Evolutionary conservation across 495 filamentous ascomycete species (phyloP).

Genomic region (Chaetomidium leptoderma): DNA sequence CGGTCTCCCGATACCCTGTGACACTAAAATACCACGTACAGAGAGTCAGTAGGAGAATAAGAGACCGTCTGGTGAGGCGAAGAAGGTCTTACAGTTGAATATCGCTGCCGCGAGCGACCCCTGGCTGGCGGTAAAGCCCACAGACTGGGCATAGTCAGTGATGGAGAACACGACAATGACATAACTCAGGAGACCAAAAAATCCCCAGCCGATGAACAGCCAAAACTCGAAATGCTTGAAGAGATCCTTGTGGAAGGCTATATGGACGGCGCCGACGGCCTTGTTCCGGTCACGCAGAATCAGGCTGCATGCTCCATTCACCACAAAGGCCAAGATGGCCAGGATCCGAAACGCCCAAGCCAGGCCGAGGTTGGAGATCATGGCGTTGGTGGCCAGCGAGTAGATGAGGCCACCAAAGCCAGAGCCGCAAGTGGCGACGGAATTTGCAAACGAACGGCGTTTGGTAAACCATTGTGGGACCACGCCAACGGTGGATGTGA

Average conservation of each 20-base stretch:
- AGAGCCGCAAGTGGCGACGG: conserved; percentile 66
- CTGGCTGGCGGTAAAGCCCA: conserved; percentile 62
- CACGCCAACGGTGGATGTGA: conserved; percentile 65
- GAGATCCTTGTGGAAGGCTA: conserved; percentile 59
- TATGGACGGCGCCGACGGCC: conserved; percentile 56
- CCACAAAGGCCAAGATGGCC: conserved; percentile 55
- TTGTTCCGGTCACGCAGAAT: conserved; percentile 66
- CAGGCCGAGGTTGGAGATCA: conserved; percentile 57
- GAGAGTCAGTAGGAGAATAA: conserved; percentile 1
- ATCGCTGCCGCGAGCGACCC: conserved; percentile 67
- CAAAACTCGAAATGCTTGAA: conserved; percentile 59
- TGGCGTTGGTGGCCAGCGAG: conserved; percentile 51
- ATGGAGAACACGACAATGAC: conserved; percentile 68
- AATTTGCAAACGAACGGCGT: conserved; percentile 66
- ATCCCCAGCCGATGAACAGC: conserved; percentile 63
- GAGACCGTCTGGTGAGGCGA: not conserved
- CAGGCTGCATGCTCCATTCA: conserved; percentile 54
- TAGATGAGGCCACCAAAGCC: conserved; percentile 70
- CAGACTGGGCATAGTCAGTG: conserved; percentile 59
- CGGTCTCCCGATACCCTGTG: conserved; percentile 51
- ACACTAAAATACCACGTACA: conserved; percentile 26
- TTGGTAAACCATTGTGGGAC: conserved; percentile 76
- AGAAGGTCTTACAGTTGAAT: conserved; percentile 56
- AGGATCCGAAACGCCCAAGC: conserved; percentile 67
- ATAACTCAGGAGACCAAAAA: conserved; percentile 69